phyloP scores from a whole-genome alignment of 2,329 filamentous ascomycete species.

The Phaeosphaeriaceae sp. region DNA sequence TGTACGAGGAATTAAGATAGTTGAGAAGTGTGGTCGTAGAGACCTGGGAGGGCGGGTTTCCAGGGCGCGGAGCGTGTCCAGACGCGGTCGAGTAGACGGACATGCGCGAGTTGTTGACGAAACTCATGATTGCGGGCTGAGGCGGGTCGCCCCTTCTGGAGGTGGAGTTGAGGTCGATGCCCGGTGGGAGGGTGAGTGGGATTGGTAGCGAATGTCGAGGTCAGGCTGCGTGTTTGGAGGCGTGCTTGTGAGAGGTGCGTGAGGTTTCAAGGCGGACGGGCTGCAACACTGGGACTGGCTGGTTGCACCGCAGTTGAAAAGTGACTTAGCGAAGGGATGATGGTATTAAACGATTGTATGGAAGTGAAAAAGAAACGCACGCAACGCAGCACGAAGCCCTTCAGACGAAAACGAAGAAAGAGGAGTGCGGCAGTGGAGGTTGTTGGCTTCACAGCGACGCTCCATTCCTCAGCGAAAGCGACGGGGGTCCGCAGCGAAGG shows the following conservation, averaged over 20 bases:
- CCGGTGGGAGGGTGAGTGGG: conserved; percentile 7
- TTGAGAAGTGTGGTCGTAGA: conserved; percentile 94
- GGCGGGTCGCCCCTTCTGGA: conserved; percentile 32
- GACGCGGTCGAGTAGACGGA: conserved; percentile 70
- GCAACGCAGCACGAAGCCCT: conserved; percentile 17
- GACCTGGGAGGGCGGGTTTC: conserved; percentile 77
- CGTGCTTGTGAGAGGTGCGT: conserved; percentile 6
- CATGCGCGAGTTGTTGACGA: conserved; percentile 67
- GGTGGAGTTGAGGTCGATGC: conserved; percentile 14
- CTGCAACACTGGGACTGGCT: conserved; percentile 4
- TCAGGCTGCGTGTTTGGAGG: not conserved
- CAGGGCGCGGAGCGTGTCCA: conserved; percentile 61
- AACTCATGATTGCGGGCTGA: conserved; percentile 49
- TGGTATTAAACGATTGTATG: conserved; percentile 36
- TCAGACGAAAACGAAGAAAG: conserved; percentile 16
- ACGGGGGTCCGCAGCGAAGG: conserved; percentile 13
- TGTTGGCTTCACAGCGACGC: conserved; percentile 29
- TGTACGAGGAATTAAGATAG: conserved; percentile 87
- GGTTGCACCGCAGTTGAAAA: conserved; percentile 3
- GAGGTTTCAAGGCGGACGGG: conserved; percentile 12
- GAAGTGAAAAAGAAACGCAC: conserved; percentile 32
- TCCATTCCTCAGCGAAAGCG: conserved; percentile 26
- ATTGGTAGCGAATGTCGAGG: conserved; percentile 25
- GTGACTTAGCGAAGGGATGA: conserved; percentile 27
- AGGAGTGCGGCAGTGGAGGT: conserved; percentile 17